Base-by-base conservation (phyloP, 2,329 filamentous ascomycete genomes). In the Verticillium nubilum region DNA sequence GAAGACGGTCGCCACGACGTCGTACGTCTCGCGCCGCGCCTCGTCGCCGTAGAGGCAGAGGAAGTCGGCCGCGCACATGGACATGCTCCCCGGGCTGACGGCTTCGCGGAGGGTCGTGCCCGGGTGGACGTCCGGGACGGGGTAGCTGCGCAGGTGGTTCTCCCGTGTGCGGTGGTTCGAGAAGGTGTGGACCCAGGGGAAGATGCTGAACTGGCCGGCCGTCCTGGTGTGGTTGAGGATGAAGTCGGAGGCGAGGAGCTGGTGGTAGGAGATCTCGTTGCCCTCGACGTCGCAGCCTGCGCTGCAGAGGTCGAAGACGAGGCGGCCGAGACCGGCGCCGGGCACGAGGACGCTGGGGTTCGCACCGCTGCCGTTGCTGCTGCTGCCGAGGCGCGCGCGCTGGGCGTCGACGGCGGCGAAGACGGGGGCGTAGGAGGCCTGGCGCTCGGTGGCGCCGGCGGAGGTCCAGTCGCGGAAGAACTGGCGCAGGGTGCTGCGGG, bases 181-280 rank as follows among this genome's bases (percentile, higher is more conserved):
- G 72, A 97, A 97, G 53, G 86, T 87, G 63, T 95, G 84, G 3
- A 92, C 85, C 84, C 94, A 99, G 0, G 95, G 95, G 68, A 89
- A 91, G 57, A 99, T 80, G 9, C 80, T 85, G 73, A 92, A 91
- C 62, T 89, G 80, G 17, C 81, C 80, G 0, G 82, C 83, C 2
- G 72, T 69, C 0, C 77, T 67, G 4, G 87, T 90, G 66, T 80
- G 81, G 72, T 94, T 93, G 54, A 93, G 83, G 17, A 93, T 83
- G 69, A 90, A 88, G 0, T 84, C 85, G 5, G 91, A 96, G 1
- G 92, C 92, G 60, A 98, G 80, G n/a, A 99, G 84, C 72, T 97
- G 92, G 72, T 99, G 95, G 70, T 96, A 98, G 2, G 93, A 97
- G 62, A 98, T 96, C 74, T 99, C 91, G 70, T 97, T 98, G 28